Percentiles rank a stretch among this genome's conserved stretches.
Evolutionary conservation across 441 rosid species (phyloP).

Genomic region (Euphorbia celastroides): DNA sequence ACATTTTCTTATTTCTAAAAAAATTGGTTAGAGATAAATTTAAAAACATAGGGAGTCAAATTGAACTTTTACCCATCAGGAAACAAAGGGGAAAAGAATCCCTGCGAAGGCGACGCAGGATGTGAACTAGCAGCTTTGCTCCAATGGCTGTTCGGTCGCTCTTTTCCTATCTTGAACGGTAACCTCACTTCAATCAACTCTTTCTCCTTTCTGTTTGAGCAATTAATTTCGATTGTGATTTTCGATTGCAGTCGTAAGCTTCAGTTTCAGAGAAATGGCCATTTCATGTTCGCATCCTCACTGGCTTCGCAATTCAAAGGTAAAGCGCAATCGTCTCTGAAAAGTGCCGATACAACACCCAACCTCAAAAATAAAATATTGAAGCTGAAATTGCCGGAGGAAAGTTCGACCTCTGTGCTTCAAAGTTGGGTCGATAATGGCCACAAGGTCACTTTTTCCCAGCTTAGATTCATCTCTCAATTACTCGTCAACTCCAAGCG

Average conservation of each 20-base stretch:
- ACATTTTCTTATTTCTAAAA: too few relatives aligned
- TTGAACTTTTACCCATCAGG: too few relatives aligned
- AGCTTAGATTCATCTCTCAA: slow-evolving; percentile 37
- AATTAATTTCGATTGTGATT: background rate
- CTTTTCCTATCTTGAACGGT: slow-evolving; percentile 14
- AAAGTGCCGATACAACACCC: slow-evolving; percentile 2
- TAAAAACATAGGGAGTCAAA: too few relatives aligned
- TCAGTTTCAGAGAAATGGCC: slow-evolving; percentile 5
- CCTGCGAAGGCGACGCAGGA: background rate
- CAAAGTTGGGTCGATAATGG: slow-evolving; percentile 38
- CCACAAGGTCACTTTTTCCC: slow-evolving; percentile 29
- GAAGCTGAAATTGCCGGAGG: slow-evolving; percentile 26
- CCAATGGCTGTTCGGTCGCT: slow-evolving; percentile 25
- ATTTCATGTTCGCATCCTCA: slow-evolving; percentile 12
- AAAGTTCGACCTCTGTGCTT: slow-evolving; percentile 28
- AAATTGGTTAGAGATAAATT: too few relatives aligned
- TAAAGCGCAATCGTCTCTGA: background rate
- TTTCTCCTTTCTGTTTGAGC: background rate
- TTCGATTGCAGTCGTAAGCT: slow-evolving; percentile 8
- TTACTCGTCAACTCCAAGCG: slow-evolving; percentile 36
- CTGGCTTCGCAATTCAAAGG: background rate
- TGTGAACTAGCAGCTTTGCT: background rate
- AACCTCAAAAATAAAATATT: slow-evolving; percentile 30
- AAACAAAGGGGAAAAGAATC: too few relatives aligned
- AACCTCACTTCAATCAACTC: background rate